Conservation (phyloP, 2,329 filamentous ascomycete species). For the Aspergillus terreus region DNA sequence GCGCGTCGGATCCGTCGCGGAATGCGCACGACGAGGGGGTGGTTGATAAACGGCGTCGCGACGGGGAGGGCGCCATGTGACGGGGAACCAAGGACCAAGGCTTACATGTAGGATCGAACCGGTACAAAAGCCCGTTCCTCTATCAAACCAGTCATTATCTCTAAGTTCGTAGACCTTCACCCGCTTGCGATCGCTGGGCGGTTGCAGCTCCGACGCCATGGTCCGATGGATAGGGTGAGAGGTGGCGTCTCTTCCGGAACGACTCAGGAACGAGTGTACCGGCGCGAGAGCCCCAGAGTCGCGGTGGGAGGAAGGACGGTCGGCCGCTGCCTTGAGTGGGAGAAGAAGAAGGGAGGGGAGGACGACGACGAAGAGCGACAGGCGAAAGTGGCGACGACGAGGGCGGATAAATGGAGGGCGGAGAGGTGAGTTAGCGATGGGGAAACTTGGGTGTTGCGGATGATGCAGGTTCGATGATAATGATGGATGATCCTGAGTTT, state of each 20-base stretch:
- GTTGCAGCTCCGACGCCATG: conserved; percentile 48
- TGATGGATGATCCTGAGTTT: conserved; percentile 16
- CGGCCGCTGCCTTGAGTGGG: conserved; percentile 12
- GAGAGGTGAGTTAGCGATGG: conserved; percentile 11
- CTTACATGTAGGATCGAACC: conserved; percentile 71
- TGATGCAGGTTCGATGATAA: conserved; percentile 9
- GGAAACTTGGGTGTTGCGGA: conserved; percentile 6
- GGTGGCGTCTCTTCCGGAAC: conserved; percentile 35
- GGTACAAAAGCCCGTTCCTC: conserved; percentile 92
- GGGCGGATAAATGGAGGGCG: conserved; percentile 4
- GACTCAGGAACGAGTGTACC: conserved; percentile 33
- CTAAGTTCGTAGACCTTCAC: conserved; percentile 99
- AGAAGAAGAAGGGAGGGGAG: conserved; percentile 10
- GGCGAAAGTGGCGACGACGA: background rate
- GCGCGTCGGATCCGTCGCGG: conserved; percentile 4
- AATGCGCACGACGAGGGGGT: conserved; percentile 18
- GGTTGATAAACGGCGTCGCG: conserved; percentile 9
- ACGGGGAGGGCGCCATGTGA: conserved; percentile 13
- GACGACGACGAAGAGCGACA: background rate
- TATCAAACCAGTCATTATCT: conserved; percentile 98
- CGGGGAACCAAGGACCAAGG: conserved; percentile 8
- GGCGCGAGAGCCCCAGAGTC: conserved; percentile 26
- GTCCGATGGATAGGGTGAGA: conserved; percentile 28
- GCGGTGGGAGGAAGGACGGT: conserved; percentile 11
- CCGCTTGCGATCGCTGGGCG: conserved; percentile 54